Evolutionary conservation across 805 yeast species (phyloP).

Genomic region (Cyberlindnera xylosilytica): DNA sequence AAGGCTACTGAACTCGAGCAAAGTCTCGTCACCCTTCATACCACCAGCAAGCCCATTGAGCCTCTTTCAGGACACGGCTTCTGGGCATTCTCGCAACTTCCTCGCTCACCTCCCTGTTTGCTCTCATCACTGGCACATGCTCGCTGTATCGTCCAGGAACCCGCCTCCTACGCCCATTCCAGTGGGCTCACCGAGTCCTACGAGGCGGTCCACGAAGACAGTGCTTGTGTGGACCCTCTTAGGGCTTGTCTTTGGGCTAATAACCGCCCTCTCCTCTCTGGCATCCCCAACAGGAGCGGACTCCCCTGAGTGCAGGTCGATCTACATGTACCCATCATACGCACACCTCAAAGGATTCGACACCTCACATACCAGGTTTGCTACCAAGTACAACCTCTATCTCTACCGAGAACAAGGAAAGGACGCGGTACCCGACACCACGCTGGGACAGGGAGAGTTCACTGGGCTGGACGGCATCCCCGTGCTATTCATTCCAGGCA

Average conservation of each 20-base stretch:
- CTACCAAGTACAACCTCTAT: constrained; percentile 80
- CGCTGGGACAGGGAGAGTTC: constrained; percentile 37
- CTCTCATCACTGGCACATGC: background rate
- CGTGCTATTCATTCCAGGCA: constrained; percentile 91
- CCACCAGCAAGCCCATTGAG: no score
- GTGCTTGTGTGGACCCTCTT: constrained; percentile 2
- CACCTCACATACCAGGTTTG: constrained; percentile 60
- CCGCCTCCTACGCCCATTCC: background rate
- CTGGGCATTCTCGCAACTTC: background rate
- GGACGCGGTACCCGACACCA: constrained; percentile 43
- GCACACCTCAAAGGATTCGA: constrained; percentile 75
- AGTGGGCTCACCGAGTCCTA: background rate
- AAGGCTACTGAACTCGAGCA: no score
- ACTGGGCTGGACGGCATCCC: constrained; percentile 63
- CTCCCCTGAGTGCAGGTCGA: constrained; percentile 55
- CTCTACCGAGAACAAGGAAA: constrained; percentile 81
- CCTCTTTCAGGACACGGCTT: no score
- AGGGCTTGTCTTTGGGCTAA: constrained; percentile 6
- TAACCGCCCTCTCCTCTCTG: constrained; percentile 3
- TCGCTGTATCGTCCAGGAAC: background rate
- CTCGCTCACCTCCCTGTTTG: background rate
- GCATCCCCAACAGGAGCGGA: constrained; percentile 39
- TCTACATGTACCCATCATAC: constrained; percentile 82
- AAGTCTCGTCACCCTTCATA: no score
- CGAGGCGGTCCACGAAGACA: background rate